These are phyloP conservation scores for Fusarium lyarnte DNA, from an alignment of 2,329 filamentous ascomycete species.

Conservation along the genomic window DNA sequence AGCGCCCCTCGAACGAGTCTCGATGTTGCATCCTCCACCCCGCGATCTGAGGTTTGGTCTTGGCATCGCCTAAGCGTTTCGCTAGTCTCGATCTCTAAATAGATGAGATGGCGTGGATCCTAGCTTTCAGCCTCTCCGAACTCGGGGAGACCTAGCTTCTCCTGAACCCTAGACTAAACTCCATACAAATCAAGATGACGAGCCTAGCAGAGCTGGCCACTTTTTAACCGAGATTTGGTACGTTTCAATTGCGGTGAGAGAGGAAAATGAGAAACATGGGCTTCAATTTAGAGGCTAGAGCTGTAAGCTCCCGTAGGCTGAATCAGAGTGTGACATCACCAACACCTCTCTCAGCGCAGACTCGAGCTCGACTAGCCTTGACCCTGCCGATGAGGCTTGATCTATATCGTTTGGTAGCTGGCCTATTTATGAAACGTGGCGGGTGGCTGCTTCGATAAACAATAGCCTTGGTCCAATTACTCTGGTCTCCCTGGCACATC, in stretches of 20 bases:
- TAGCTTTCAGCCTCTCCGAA: neutral
- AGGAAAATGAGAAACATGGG: neutral
- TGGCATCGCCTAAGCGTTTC: neutral
- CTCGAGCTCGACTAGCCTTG: conserved; percentile 12
- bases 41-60: neutral
- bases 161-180: neutral
- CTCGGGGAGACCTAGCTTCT: neutral
- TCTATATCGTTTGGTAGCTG: neutral
- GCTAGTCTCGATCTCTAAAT: neutral
- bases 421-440: conserved; percentile 8
- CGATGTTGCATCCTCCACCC: neutral
- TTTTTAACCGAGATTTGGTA: neutral
- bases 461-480: conserved; percentile 9
- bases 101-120: neutral
- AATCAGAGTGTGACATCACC: conserved; percentile 7
- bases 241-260: neutral
- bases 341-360: conserved; percentile 9
- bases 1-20: neutral
- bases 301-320: conserved; percentile 14
- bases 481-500: neutral
- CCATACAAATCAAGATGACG: neutral
- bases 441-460: conserved; percentile 19
- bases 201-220: neutral
- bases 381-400: neutral
- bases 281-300: neutral